These are phyloP conservation scores for Triticum timopheevii DNA, from an alignment of 176 grass and related monocot species.

Conservation along the genomic window DNA sequence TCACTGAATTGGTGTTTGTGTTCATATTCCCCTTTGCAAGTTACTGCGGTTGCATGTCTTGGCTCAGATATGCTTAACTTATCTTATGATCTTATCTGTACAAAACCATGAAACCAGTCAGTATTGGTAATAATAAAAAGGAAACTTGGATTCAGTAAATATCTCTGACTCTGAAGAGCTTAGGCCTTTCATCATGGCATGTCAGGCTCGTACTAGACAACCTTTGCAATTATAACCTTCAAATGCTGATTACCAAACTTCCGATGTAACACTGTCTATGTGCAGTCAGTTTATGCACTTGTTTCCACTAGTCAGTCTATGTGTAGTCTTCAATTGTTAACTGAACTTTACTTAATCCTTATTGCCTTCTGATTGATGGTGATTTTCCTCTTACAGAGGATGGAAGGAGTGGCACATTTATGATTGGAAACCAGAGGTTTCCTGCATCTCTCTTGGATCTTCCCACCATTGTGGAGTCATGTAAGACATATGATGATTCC, in stretches of 20 bases:
- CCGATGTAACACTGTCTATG: neutral
- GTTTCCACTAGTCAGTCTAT: too few relatives aligned
- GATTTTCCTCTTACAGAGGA: conserved; percentile 37
- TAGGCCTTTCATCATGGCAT: neutral
- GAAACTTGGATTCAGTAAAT: conserved; percentile 6
- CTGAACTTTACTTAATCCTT: neutral
- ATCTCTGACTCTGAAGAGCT: neutral
- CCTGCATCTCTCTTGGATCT: conserved; percentile 88
- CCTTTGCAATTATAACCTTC: neutral
- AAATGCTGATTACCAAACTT: neutral
- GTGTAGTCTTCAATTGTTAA: neutral
- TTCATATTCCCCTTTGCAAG: neutral
- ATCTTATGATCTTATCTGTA: neutral
- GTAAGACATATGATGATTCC: conserved; percentile 91
- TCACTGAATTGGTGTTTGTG: neutral
- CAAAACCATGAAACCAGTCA: neutral
- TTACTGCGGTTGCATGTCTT: neutral
- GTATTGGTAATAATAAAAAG: neutral
- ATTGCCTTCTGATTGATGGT: conserved; percentile 24
- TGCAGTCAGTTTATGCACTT: neutral
- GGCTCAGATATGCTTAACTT: neutral
- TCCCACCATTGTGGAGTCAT: conserved; percentile 72
- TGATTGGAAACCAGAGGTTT: conserved; percentile 29
- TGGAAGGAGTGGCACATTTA: too few relatives aligned
- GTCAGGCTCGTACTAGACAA: neutral